A percentile compares a stretch with the other conserved stretches of the same genome.
Conservation (phyloP, 2,329 filamentous ascomycete genomes). For the Byssoonygena ceratinophila region DNA sequence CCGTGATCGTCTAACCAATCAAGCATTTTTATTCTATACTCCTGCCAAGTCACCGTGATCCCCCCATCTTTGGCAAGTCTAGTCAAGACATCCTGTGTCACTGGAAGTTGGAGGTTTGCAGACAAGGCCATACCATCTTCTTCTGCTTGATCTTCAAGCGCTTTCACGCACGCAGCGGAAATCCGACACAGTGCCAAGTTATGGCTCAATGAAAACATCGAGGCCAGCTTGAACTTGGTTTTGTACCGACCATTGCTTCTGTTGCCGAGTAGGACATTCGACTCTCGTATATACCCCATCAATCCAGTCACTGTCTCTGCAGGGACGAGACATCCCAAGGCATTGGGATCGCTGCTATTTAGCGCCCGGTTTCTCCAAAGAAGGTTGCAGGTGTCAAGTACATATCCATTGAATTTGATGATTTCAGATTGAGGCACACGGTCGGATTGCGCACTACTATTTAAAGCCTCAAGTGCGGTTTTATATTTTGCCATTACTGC, state of each 20-base stretch:
- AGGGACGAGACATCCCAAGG: conserved; percentile 44
- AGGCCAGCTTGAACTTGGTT: conserved; percentile 29
- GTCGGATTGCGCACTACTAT: conserved; percentile 28
- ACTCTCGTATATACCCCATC: conserved; percentile 32
- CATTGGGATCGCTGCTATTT: conserved; percentile 51
- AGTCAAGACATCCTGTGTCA: conserved; percentile 56
- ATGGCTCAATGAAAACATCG: conserved; percentile 40
- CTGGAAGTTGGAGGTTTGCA: conserved; percentile 42
- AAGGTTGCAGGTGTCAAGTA: conserved; percentile 80
- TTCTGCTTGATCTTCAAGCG: conserved; percentile 38
- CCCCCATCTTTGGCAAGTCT: conserved; percentile 57
- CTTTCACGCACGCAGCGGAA: conserved; percentile 39
- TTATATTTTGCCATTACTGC: conserved; percentile 63
- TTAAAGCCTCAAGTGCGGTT: conserved; percentile 57
- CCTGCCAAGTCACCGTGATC: conserved; percentile 56
- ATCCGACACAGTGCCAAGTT: conserved; percentile 38
- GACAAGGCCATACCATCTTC: conserved; percentile 19
- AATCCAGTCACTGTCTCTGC: conserved; percentile 36
- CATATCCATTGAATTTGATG: conserved; percentile 65
- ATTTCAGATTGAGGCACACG: conserved; percentile 52
- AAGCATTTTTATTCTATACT: conserved; percentile 64
- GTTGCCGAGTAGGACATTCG: conserved; percentile 27
- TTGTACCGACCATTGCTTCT: conserved; percentile 12
- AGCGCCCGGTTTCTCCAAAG: conserved; percentile 69
- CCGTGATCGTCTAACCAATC: conserved; percentile 55